Percentiles rank a stretch among this genome's conserved stretches.
Conservation (phyloP, 2,329 filamentous ascomycete genomes). For the Trichoderma sp. region DNA sequence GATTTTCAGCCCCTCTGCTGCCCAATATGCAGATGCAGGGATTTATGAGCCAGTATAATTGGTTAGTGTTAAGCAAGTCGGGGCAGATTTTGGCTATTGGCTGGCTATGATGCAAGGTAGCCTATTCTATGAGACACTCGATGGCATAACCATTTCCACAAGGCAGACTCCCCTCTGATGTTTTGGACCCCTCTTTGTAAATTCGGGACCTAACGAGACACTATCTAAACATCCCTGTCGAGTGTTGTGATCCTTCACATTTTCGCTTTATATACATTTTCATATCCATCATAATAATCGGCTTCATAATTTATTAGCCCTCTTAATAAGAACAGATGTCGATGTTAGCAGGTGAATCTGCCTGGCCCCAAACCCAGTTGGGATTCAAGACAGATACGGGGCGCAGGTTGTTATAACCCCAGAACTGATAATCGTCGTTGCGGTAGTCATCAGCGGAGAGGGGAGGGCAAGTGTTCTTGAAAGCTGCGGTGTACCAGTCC, state of each 20-base stretch:
- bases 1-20: not conserved
- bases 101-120: not conserved
- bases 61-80: not conserved
- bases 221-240: not conserved
- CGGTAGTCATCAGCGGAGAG: constrained; percentile 29
- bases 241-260: not conserved
- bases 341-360: constrained; percentile 29
- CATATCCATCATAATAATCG: not conserved
- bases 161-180: not conserved
- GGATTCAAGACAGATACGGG: constrained; percentile 30
- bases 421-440: constrained; percentile 32
- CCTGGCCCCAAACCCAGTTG: constrained; percentile 31
- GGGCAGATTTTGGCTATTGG: not conserved
- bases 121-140: not conserved
- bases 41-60: not conserved
- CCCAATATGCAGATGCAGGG: not conserved
- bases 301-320: not conserved
- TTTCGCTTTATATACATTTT: not conserved
- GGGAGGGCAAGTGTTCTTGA: constrained; percentile 32
- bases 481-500: constrained; percentile 30
- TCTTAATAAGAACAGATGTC: constrained; percentile 30
- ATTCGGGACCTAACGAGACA: not conserved
- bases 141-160: not conserved
- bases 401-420: constrained; percentile 30
- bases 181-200: not conserved